Evolutionary conservation across 768 basidiomycete genomes (phyloP).

Genomic region (Amanita phalloides): DNA sequence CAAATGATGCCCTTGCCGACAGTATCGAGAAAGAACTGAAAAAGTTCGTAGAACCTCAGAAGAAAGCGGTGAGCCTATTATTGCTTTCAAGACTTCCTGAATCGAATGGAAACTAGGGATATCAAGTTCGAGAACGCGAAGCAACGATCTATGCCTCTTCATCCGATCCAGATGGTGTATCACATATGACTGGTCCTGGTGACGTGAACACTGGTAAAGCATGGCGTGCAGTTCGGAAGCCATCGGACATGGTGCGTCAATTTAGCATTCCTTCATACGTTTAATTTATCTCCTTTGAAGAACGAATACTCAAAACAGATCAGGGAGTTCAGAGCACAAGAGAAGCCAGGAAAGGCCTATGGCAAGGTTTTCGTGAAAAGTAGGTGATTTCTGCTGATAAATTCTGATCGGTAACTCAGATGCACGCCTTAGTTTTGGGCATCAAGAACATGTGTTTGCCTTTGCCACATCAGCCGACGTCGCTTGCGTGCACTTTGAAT

Average conservation of each 20-base stretch:
- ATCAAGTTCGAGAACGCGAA: slow-evolving; percentile 71
- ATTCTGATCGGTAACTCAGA: slow-evolving; percentile 5
- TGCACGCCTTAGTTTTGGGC: slow-evolving; percentile 50
- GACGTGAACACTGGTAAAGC: slow-evolving; percentile 77
- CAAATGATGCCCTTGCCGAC: slow-evolving; percentile 47
- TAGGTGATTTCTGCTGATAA: slow-evolving; percentile 16
- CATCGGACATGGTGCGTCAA: slow-evolving; percentile 81
- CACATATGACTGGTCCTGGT: slow-evolving; percentile 63
- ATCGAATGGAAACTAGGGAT: slow-evolving; percentile 38
- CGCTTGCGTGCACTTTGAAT: slow-evolving; percentile 80
- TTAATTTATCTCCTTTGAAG: slow-evolving; percentile 25
- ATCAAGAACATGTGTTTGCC: slow-evolving; percentile 69
- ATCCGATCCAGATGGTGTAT: slow-evolving; percentile 56
- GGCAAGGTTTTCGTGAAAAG: slow-evolving; percentile 96
- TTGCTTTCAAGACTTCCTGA: slow-evolving; percentile 2
- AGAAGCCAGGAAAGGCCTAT: slow-evolving; percentile 68
- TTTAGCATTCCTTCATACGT: slow-evolving; percentile 1
- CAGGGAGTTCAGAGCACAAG: slow-evolving; percentile 65
- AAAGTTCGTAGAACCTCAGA: slow-evolving; percentile 41
- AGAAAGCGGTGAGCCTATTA: slow-evolving; percentile 29
- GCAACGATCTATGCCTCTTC: slow-evolving; percentile 75
- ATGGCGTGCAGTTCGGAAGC: slow-evolving; percentile 80
- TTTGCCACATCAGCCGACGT: slow-evolving; percentile 64
- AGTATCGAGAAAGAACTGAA: slow-evolving; percentile 67
- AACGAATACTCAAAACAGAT: slow-evolving; percentile 93